These are phyloP conservation scores for Lichtheimia ornata DNA, from an alignment of 371 early-diverging fungal genomes.

Conservation along the genomic window DNA sequence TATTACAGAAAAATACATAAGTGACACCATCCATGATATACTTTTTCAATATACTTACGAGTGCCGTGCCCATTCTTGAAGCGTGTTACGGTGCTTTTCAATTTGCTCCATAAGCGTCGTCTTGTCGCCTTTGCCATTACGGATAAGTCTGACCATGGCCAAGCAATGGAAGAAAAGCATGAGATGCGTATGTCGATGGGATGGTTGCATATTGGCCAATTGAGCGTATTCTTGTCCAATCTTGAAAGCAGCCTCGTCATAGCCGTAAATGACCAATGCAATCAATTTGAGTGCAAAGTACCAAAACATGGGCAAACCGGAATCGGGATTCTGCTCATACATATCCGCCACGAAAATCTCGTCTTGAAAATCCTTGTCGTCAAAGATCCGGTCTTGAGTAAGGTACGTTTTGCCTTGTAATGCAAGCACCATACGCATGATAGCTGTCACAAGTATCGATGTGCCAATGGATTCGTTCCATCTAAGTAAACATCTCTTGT, in stretches of 20 bases:
- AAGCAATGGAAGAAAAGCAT: constrained; percentile 46
- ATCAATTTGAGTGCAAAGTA: constrained; percentile 39
- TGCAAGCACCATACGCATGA: constrained; percentile 39
- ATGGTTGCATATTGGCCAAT: constrained; percentile 32
- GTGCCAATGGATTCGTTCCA: constrained; percentile 29
- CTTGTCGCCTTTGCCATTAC: constrained; percentile 6
- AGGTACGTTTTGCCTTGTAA: constrained; percentile 43
- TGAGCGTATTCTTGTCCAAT: constrained; percentile 31
- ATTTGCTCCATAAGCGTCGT: constrained; percentile 17
- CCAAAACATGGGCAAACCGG: constrained; percentile 27
- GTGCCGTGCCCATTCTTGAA: constrained; percentile 39
- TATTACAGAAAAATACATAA: constrained; percentile 1
- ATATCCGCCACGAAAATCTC: constrained; percentile 24
- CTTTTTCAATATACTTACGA: constrained; percentile 14
- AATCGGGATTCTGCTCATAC: constrained; percentile 18
- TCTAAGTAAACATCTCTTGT: background rate
- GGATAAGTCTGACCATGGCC: constrained; percentile 30
- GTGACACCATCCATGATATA: background rate
- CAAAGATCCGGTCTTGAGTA: constrained; percentile 32
- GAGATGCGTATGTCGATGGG: constrained; percentile 38
- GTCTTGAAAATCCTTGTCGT: constrained; percentile 39
- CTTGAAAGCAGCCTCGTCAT: constrained; percentile 29
- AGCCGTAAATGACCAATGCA: constrained; percentile 29
- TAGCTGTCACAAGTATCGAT: constrained; percentile 25
- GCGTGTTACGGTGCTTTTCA: constrained; percentile 14